Conservation (phyloP, 441 rosid species). For the Hypseocharis bilobata region DNA sequence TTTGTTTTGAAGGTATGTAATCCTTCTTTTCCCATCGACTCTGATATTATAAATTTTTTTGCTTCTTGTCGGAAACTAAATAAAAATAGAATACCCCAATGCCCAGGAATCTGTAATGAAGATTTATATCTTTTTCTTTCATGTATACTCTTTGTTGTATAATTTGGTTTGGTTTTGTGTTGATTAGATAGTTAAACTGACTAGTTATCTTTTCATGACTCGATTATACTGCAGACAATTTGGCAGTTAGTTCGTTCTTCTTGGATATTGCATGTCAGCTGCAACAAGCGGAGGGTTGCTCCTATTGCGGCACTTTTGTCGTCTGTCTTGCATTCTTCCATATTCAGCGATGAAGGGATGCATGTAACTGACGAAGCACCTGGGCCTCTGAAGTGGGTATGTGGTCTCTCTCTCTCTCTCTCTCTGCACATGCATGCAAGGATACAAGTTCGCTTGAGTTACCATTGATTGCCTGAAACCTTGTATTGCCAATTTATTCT, state of each 20-base stretch:
- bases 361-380: constrained; percentile 43
- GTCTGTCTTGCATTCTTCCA: constrained; percentile 65
- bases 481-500: constrained; percentile 1
- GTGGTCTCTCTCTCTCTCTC: constrained; percentile 23
- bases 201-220: constrained; percentile 8
- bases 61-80: background rate
- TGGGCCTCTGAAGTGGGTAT: constrained; percentile 91
- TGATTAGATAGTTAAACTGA: background rate
- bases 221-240: constrained; percentile 51
- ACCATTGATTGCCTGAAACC: constrained; percentile 1
- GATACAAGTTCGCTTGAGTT: background rate
- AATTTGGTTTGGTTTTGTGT: background rate
- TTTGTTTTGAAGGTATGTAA: background rate
- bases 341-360: constrained; percentile 58
- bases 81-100: too few species aligned
- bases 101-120: background rate
- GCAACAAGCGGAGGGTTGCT: constrained; percentile 87
- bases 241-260: constrained; percentile 80
- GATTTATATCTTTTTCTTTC: background rate
- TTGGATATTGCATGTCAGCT: constrained; percentile 81
- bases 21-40: background rate
- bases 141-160: background rate
- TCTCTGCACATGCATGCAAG: background rate
- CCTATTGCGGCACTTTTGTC: constrained; percentile 88
- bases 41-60: background rate